Percentiles rank a stretch among this genome's conserved stretches.
Conservation (phyloP, 2,329 filamentous ascomycete genomes). For the Fusarium sp. region DNA sequence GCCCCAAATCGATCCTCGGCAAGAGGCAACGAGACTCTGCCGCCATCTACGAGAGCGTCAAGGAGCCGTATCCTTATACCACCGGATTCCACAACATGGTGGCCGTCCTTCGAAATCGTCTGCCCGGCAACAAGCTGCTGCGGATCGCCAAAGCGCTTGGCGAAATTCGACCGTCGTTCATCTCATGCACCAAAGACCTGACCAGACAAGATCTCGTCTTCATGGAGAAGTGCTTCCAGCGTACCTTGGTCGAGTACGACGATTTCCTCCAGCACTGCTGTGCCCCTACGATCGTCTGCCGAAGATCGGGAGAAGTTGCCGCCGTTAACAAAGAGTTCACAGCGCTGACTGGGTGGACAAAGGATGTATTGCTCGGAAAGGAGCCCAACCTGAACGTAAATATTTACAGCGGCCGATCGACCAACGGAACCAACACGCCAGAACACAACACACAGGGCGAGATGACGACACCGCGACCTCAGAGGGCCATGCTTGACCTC, state of each 20-base stretch:
- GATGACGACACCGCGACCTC: conserved; percentile 64
- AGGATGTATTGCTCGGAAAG: conserved; percentile 87
- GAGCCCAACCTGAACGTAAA: conserved; percentile 91
- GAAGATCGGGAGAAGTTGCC: conserved; percentile 93
- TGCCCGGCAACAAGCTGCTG: conserved; percentile 80
- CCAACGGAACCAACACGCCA: conserved; percentile 51
- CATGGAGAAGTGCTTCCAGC: conserved; percentile 97
- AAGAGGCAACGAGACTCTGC: conserved; percentile 80
- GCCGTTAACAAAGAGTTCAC: conserved; percentile 96
- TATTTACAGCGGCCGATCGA: conserved; percentile 59
- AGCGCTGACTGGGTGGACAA: conserved; percentile 94
- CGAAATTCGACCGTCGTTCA: conserved; percentile 92
- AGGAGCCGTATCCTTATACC: conserved; percentile 91
- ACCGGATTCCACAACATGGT: conserved; percentile 91
- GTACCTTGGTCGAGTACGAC: conserved; percentile 92
- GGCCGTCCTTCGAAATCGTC: conserved; percentile 81
- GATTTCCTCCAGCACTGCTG: conserved; percentile 90
- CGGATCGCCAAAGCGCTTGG: conserved; percentile 89
- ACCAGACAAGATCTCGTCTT: conserved; percentile 92
- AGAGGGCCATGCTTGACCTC: conserved; percentile 56
- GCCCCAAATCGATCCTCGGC: conserved; percentile 63
- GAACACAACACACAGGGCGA: conserved; percentile 49
- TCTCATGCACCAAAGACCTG: conserved; percentile 89
- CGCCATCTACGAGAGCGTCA: conserved; percentile 88
- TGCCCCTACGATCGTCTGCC: conserved; percentile 91